Conservation (phyloP, 352 stramenopile genomes). For the Peronosclerospora sorghi region DNA sequence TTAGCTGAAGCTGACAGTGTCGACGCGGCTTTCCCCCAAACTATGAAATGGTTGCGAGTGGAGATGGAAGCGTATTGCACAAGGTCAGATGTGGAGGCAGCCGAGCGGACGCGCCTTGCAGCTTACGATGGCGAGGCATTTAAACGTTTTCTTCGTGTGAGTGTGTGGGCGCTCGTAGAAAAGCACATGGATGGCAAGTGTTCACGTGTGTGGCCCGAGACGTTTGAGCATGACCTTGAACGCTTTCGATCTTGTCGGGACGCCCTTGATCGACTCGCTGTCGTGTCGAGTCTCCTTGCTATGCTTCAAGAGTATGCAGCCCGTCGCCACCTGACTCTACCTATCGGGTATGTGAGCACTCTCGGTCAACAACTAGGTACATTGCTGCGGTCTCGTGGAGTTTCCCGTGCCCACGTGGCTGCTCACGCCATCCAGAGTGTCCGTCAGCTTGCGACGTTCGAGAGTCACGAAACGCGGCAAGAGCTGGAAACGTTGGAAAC, state of each 20-base stretch:
- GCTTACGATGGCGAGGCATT: slow-evolving; percentile 27
- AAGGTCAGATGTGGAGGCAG: slow-evolving; percentile 9
- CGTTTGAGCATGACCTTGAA: slow-evolving; percentile 45
- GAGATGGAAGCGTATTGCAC: slow-evolving; percentile 26
- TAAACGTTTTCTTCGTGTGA: slow-evolving; percentile 30
- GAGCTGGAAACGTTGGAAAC: slow-evolving; percentile 30
- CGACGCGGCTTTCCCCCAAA: slow-evolving; percentile 22
- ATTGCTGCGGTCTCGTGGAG: slow-evolving; percentile 30
- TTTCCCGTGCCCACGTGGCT: slow-evolving; percentile 41
- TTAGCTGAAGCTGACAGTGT: slow-evolving; percentile 17
- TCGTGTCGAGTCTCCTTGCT: slow-evolving; percentile 46
- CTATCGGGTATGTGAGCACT: slow-evolving; percentile 21
- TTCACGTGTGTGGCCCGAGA: slow-evolving; percentile 44
- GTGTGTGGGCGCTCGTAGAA: slow-evolving; percentile 35
- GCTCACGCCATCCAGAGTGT: slow-evolving; percentile 32
- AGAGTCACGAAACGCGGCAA: neutral
- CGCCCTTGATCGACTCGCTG: slow-evolving; percentile 37
- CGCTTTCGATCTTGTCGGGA: slow-evolving; percentile 46
- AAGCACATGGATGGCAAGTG: slow-evolving; percentile 38
- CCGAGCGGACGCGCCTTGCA: slow-evolving; percentile 16
- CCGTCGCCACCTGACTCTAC: slow-evolving; percentile 16
- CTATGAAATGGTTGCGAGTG: slow-evolving; percentile 34
- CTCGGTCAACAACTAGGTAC: slow-evolving; percentile 26
- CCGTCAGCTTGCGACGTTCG: slow-evolving; percentile 14
- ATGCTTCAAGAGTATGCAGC: slow-evolving; percentile 48